These are phyloP conservation scores for Hamigera avellanea DNA, from an alignment of 495 filamentous ascomycete species.

Conservation along the genomic window DNA sequence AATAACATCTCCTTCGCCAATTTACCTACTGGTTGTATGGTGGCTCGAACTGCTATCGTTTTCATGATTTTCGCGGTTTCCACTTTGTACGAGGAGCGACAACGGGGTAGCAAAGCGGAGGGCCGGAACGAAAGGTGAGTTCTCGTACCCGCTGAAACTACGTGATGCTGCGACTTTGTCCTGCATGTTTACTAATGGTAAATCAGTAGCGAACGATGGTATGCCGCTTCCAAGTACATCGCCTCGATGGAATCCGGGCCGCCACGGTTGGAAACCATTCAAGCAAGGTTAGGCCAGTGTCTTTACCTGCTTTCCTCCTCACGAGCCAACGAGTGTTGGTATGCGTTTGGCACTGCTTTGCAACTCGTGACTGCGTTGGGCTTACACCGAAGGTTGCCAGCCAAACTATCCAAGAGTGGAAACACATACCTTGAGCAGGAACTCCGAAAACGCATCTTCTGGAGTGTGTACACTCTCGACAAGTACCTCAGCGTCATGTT, in stretches of 20 bases:
- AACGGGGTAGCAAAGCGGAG: slow-evolving; percentile 9
- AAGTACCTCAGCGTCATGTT: slow-evolving; percentile 46
- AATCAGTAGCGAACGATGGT: slow-evolving; percentile 27
- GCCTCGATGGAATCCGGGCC: slow-evolving; percentile 30
- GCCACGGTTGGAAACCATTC: slow-evolving; percentile 32
- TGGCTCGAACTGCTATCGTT: slow-evolving; percentile 31
- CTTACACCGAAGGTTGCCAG: slow-evolving; percentile 25
- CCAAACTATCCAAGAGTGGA: slow-evolving; percentile 19
- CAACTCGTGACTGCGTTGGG: slow-evolving; percentile 35
- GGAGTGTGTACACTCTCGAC: slow-evolving; percentile 45
- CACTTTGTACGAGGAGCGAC: slow-evolving; percentile 23
- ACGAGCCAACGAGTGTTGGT: slow-evolving; percentile 39
- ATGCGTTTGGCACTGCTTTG: slow-evolving; percentile 34
- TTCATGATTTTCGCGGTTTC: slow-evolving; percentile 34
- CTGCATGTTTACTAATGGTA: too few relatives aligned
- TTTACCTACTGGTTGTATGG: slow-evolving; percentile 22
- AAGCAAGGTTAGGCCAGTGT: slow-evolving; percentile 32
- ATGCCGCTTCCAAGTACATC: slow-evolving; percentile 30
- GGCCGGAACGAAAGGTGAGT: slow-evolving; percentile 21
- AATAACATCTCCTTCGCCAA: slow-evolving; percentile 23
- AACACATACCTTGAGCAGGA: slow-evolving; percentile 27
- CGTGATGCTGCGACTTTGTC: not conserved
- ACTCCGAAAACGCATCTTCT: slow-evolving; percentile 42
- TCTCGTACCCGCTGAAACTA: not conserved
- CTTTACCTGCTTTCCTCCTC: slow-evolving; percentile 34